Conservation (phyloP, 257 asterid genomes). For the Solanum paucissectum region DNA sequence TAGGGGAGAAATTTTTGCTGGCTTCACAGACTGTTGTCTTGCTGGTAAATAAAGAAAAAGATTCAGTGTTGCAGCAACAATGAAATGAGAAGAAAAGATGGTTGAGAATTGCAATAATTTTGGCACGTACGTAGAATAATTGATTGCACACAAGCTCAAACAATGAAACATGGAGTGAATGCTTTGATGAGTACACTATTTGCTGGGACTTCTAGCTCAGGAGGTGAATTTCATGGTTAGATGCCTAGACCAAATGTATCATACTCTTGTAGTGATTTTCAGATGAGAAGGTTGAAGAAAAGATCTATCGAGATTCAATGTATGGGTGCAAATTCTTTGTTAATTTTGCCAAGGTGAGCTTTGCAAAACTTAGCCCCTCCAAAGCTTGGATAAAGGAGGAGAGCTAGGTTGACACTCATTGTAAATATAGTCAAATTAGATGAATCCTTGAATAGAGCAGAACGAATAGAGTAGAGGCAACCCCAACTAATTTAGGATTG, state of each 20-base stretch:
- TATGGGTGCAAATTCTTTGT: neutral
- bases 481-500: neutral
- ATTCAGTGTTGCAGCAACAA: neutral
- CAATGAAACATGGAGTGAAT: neutral
- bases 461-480: neutral
- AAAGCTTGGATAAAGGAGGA: neutral
- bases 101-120: neutral
- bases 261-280: neutral
- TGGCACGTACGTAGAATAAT: neutral
- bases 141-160: neutral
- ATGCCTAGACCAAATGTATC: neutral
- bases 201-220: neutral
- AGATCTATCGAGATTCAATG: neutral
- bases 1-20: neutral
- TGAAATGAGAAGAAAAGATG: neutral
- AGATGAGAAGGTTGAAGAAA: neutral
- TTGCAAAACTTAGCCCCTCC: neutral
- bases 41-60: neutral
- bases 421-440: neutral
- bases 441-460: neutral
- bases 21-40: neutral
- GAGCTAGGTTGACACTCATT: neutral
- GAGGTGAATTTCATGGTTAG: neutral
- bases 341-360: neutral
- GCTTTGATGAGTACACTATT: neutral